A percentile compares a stretch with the other conserved stretches of the same genome.
These are phyloP conservation scores for Penicillium antarcticum DNA, from an alignment of 495 filamentous ascomycete species.

Conservation along the genomic window DNA sequence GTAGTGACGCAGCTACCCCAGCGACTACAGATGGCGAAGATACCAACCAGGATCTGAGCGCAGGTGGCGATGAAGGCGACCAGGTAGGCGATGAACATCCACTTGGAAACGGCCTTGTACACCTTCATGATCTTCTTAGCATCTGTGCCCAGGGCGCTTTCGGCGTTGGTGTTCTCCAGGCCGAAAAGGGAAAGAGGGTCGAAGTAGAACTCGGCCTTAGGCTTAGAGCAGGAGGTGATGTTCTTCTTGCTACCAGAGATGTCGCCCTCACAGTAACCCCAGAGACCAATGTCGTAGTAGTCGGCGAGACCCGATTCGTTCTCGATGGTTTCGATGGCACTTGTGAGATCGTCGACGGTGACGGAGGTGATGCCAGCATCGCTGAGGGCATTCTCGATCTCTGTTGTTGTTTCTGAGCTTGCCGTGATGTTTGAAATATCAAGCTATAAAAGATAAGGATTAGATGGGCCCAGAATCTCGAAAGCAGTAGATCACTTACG, in stretches of 20 bases:
- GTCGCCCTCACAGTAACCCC: constrained; percentile 77
- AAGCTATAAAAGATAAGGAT: constrained; percentile 26
- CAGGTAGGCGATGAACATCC: constrained; percentile 72
- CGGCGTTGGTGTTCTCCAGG: constrained; percentile 51
- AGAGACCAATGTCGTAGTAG: constrained; percentile 78
- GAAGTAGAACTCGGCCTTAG: constrained; percentile 71
- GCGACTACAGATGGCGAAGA: constrained; percentile 65
- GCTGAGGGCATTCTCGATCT: constrained; percentile 24
- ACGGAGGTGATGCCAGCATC: constrained; percentile 28
- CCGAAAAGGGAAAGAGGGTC: constrained; percentile 62
- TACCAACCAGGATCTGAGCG: constrained; percentile 64
- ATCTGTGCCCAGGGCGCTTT: constrained; percentile 59
- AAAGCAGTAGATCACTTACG: constrained; percentile 37
- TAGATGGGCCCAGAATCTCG: not conserved
- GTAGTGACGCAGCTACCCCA: constrained; percentile 75
- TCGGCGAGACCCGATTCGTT: constrained; percentile 61
- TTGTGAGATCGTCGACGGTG: constrained; percentile 25
- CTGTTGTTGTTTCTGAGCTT: constrained; percentile 15
- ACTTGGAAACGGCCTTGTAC: constrained; percentile 70
- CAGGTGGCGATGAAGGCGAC: constrained; percentile 69
- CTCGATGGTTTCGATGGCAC: constrained; percentile 32
- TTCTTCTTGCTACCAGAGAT: constrained; percentile 46
- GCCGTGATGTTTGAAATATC: constrained; percentile 39
- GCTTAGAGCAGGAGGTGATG: constrained; percentile 51
- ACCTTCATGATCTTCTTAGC: constrained; percentile 63